These are phyloP conservation scores for Leucocoprinus sp. DNA, from an alignment of 768 basidiomycete species.

Conservation along the genomic window DNA sequence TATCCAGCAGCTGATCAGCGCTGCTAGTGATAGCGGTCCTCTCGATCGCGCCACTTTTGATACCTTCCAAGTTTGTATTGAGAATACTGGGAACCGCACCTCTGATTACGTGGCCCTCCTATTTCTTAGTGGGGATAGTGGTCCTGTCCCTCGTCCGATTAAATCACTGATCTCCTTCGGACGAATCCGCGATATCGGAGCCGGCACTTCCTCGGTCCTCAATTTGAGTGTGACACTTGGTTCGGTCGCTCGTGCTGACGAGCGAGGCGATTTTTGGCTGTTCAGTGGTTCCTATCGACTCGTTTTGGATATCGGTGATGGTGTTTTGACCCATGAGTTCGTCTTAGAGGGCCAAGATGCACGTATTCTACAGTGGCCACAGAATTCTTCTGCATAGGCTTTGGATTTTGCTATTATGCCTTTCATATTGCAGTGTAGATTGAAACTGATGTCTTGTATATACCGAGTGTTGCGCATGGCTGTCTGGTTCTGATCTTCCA, in stretches of 20 bases:
- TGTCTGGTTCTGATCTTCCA: no score
- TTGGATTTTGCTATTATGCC: no score
- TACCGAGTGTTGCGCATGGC: no score
- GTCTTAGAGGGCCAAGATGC: constrained; percentile 32
- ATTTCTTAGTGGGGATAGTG: constrained; percentile 39
- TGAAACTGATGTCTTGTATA: no score
- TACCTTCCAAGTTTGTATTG: constrained; percentile 39
- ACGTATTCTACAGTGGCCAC: constrained; percentile 35
- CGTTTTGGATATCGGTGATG: constrained; percentile 33
- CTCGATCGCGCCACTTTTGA: constrained; percentile 40
- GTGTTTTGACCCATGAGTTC: constrained; percentile 31
- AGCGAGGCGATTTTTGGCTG: constrained; percentile 35
- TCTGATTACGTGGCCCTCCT: constrained; percentile 52
- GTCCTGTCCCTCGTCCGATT: constrained; percentile 43
- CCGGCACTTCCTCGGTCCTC: constrained; percentile 22
- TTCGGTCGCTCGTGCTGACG: constrained; percentile 40
- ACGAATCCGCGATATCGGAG: constrained; percentile 24
- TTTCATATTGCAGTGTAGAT: no score
- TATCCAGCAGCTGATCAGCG: constrained; percentile 31
- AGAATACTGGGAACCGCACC: constrained; percentile 37
- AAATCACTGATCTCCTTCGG: constrained; percentile 44
- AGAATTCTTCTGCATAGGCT: constrained; percentile 14
- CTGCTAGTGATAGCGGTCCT: constrained; percentile 12
- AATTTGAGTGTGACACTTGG: constrained; percentile 36
- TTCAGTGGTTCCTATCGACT: constrained; percentile 36